Conservation (phyloP, 495 filamentous ascomycete species). For the Hyaloscypha hepaticicola region DNA sequence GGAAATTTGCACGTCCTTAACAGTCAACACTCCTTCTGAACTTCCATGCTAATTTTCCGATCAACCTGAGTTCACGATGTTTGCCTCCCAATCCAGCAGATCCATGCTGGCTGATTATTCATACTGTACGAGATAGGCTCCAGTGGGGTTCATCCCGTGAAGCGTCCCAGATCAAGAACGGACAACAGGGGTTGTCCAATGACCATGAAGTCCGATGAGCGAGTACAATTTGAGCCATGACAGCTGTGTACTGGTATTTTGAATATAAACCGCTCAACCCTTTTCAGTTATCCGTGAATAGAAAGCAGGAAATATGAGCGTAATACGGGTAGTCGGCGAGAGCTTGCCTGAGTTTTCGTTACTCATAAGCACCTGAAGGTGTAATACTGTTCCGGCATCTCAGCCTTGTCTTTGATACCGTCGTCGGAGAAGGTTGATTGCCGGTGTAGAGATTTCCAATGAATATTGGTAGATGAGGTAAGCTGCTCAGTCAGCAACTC, state of each 20-base stretch:
- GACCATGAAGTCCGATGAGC: neutral
- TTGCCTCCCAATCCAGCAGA: neutral
- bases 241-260: neutral
- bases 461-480: too few species aligned
- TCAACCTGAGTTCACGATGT: neutral
- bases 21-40: neutral
- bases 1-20: too few species aligned
- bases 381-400: neutral
- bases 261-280: neutral
- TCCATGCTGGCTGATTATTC: slow-evolving; percentile 21
- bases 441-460: too few species aligned
- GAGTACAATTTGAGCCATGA: neutral
- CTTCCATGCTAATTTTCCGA: neutral
- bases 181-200: neutral
- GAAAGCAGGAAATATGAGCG: neutral
- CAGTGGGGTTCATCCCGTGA: neutral
- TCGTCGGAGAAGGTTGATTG: too few species aligned
- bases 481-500: too few species aligned
- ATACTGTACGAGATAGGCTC: neutral
- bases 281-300: neutral
- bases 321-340: too few species aligned
- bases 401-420: neutral
- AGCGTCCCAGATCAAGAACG: neutral
- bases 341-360: too few species aligned
- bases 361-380: too few species aligned